Percentiles rank a stretch among this genome's conserved stretches.
These are phyloP conservation scores for Apiotrichum gracile DNA, from an alignment of 1,284 basidiomycete genomes.

Conservation along the genomic window DNA sequence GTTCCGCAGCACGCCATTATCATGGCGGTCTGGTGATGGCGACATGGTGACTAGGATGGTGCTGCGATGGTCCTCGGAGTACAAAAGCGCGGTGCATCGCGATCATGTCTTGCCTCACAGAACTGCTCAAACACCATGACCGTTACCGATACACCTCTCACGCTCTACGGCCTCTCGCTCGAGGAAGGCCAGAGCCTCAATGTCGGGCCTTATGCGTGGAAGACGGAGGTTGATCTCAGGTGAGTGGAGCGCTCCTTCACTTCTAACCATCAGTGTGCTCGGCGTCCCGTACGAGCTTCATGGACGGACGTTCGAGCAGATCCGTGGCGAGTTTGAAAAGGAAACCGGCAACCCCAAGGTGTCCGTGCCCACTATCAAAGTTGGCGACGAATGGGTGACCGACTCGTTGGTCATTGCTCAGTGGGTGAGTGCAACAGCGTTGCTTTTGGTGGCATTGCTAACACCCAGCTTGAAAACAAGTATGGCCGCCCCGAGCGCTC, in stretches of 20 bases:
- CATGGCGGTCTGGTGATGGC: too few relatives aligned
- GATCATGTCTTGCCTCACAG: not conserved
- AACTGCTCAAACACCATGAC: conserved; percentile 2
- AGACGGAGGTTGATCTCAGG: conserved; percentile 12
- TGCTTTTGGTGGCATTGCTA: not conserved
- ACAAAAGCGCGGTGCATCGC: too few relatives aligned
- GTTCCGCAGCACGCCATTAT: too few relatives aligned
- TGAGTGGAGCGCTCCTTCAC: not conserved
- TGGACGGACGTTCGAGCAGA: conserved; percentile 22
- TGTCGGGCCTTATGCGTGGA: conserved; percentile 14
- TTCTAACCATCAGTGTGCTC: conserved; percentile 17
- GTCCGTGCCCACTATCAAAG: conserved; percentile 30
- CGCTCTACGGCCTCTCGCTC: conserved; percentile 10
- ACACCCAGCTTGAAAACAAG: conserved; percentile 25
- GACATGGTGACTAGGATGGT: too few relatives aligned
- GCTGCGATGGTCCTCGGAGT: too few relatives aligned
- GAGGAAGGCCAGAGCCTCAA: conserved; percentile 11
- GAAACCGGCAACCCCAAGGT: conserved; percentile 28
- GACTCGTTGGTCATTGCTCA: conserved; percentile 34
- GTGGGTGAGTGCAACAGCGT: conserved; percentile 19
- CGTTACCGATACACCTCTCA: not conserved
- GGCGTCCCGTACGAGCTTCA: conserved; percentile 14
- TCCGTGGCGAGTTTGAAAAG: conserved; percentile 23
- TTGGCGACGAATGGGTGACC: conserved; percentile 21
- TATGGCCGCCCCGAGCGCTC: conserved; percentile 22